Evolutionary conservation across 2,329 filamentous ascomycete genomes (phyloP).

Genomic region (Pseudogymnoascus sp.): DNA sequence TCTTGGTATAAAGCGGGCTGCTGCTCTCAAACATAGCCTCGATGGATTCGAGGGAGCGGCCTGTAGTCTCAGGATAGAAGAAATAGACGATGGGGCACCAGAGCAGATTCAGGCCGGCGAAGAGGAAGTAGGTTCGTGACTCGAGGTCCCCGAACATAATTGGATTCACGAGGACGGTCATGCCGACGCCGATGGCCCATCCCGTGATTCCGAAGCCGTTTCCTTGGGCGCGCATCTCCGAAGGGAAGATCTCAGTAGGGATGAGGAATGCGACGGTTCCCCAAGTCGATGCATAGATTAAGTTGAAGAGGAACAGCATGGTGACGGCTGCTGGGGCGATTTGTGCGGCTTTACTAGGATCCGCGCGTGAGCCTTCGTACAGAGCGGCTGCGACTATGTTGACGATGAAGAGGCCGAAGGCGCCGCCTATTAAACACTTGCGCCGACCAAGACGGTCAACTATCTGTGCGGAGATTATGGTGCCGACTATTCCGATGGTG

Average conservation of each 20-base stretch:
- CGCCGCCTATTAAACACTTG: conserved; percentile 39
- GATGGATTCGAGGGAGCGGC: conserved; percentile 44
- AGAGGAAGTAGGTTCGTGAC: conserved; percentile 45
- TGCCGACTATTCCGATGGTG: conserved; percentile 45
- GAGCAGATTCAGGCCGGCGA: conserved; percentile 43
- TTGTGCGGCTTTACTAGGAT: conserved; percentile 31
- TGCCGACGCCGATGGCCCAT: conserved; percentile 51
- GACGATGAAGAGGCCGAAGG: conserved; percentile 38
- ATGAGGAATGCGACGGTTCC: conserved; percentile 44
- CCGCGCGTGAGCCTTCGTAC: conserved; percentile 31
- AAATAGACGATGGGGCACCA: conserved; percentile 45
- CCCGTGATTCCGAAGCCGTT: conserved; percentile 53
- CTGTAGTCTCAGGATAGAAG: conserved; percentile 38
- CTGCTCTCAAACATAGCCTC: conserved; percentile 42
- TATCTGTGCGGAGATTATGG: conserved; percentile 43
- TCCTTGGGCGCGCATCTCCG: conserved; percentile 49
- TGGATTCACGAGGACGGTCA: conserved; percentile 45
- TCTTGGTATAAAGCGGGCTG: conserved; percentile 32
- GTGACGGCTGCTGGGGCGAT: conserved; percentile 42
- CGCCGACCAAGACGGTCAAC: conserved; percentile 43
- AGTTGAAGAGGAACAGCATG: conserved; percentile 46
- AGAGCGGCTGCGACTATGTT: conserved; percentile 35
- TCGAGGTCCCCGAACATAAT: conserved; percentile 44
- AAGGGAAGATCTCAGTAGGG: conserved; percentile 48
- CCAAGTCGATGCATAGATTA: conserved; percentile 45